Evolutionary conservation across 2,329 filamentous ascomycete genomes (phyloP), one percentile per base, ranked within the genome.

Genomic region (Bipolaris bicolor): DNA sequence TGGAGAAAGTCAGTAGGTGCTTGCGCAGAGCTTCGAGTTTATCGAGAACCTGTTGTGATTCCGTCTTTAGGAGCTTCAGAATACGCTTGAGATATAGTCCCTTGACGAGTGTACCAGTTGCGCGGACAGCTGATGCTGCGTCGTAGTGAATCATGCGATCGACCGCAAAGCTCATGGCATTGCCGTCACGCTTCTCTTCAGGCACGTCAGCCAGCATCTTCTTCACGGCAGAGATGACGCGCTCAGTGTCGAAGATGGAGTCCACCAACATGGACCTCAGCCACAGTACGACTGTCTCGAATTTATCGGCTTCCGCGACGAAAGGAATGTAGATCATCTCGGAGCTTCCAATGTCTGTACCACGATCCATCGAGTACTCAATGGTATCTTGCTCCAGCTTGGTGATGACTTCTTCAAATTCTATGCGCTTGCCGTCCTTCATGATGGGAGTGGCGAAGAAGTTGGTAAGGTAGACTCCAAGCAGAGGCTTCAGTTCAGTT

Each of bases 401-500:
- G 72, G 92, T 91, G 43, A 98, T 92, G 3, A 98, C 91, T 61
- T 97, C 86, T 74, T 98, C 95, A 68, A 98, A 99, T 46, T 90
- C 88, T 29, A 99, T 80, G 22, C 84, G 85, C 72, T 91, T 83
- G 41, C 91, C 92, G 67, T 92, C 84, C 29, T 88, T 87, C 68
- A 84, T 83, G 58, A 99, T 88, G 2, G 94, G 95, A 0, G 92
- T 92, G 72, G 92, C 94, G 82, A 98, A 99, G 80, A 98, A 97
- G 71, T 94, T 95, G 71, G 93, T 91, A 29, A 88, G 88, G 71
- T 96, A 98, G 39, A 98, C 83, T 3, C 89, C 84, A 46, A 98
- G 81, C 20, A 99, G 78, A 3, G 95, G 95, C 72, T 94, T 92
- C 57, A 94, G 84, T 62, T 93, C 86, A n/a, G 90, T 84, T 0